Evolutionary conservation across 176 grass and related monocot genomes (phyloP), one percentile per base, ranked within the genome.

Genomic region (Eremochloa ophiuroides): DNA sequence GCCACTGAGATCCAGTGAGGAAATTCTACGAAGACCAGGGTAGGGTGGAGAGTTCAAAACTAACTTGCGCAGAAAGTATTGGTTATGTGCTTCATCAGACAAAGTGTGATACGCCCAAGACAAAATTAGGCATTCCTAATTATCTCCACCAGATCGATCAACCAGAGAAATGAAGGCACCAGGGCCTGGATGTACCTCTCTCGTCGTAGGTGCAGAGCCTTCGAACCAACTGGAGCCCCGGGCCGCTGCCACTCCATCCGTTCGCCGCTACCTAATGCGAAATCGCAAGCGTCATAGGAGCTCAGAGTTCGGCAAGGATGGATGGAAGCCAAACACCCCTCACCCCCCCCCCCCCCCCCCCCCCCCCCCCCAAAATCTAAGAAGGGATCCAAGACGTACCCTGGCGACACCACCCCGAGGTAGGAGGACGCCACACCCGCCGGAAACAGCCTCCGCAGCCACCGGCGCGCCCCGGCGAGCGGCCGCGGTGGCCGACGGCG

Each of bases 181-280:
- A 28, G 25, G 8, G 26, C 69, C 15, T 4, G 53, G 16, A 25
- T 43, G 51, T 82, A 89, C 88, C 88, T 89, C 78, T 85, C 66
- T 89, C 88, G 22, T 89, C 79, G 66, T 38, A 85, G 73, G 88
- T 86, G 78, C 88, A 89, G 66, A 89, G 39, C 65, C 78, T 85
- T 47, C 88, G 78, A 75, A 66, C 78, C 74, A 85, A 71, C 17
- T 2, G 53, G 35, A 82, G 60, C 12, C 64, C 87, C 9, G 65
- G 18, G 7, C 65, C 65, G 47, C 78, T 47, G 13, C 72, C 73
- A 64, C 23, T 78, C 83, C 83, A 82, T 14, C 46, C 58, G 23
- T 73, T 18, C 58, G 18, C 58, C 23, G 66, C 66, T 10, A 78
- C 88, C 88, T 89, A 61, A 43, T 14, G 22, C 8, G 29, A 77